Conservation (phyloP, 164 flowering plant genomes). For the Sextonia rubra region DNA sequence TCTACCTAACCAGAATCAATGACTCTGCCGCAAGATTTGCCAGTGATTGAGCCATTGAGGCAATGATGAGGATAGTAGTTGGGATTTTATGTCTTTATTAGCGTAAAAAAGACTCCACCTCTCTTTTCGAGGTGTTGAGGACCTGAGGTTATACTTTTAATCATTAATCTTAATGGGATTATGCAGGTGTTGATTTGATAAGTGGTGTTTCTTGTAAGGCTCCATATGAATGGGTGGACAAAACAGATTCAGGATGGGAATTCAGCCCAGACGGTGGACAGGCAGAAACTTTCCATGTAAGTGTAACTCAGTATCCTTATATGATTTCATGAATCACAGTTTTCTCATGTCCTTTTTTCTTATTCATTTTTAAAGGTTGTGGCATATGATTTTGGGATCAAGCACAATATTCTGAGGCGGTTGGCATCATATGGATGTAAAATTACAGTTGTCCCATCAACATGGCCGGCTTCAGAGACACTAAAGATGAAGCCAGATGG, state of each 20-base stretch:
- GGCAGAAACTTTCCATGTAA: conserved; percentile 45
- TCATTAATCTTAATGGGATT: not conserved
- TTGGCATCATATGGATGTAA: conserved; percentile 80
- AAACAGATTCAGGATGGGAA: conserved; percentile 62
- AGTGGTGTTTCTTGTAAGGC: conserved; percentile 69
- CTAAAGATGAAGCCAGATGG: conserved; percentile 86
- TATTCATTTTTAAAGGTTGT: conserved; percentile 41
- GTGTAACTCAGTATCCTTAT: conserved; percentile 14
- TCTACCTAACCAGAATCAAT: not conserved
- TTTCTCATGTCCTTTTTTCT: not conserved
- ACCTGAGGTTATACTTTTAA: not conserved
- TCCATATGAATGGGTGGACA: conserved; percentile 79
- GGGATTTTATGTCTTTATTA: no score
- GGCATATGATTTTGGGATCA: conserved; percentile 95
- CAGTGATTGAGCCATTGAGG: no score
- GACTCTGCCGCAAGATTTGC: not conserved
- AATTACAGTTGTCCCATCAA: conserved; percentile 86
- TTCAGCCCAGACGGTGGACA: conserved; percentile 34
- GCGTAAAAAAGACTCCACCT: no score
- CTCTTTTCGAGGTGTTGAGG: no score
- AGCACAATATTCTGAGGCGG: conserved; percentile 77
- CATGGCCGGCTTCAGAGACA: conserved; percentile 79
- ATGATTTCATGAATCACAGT: not conserved
- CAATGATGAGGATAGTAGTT: no score
- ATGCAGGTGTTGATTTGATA: conserved; percentile 78